These are phyloP conservation scores for Trypanosoma brucei DNA, from an alignment of 208 protist species.

Conservation along the genomic window DNA sequence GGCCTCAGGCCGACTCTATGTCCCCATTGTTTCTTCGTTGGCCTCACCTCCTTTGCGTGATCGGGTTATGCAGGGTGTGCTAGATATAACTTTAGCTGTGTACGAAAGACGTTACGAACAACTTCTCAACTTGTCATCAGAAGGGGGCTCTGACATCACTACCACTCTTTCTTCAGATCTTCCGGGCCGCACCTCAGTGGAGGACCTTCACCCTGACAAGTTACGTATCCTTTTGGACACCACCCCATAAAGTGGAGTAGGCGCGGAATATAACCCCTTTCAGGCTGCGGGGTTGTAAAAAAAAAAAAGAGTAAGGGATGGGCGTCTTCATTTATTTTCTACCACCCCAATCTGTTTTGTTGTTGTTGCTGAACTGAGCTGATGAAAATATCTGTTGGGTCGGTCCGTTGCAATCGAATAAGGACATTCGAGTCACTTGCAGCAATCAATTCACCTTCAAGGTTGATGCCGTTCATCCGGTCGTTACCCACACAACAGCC, in stretches of 20 bases:
- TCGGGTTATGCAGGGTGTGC: slow-evolving; percentile 25
- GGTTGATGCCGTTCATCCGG: no score
- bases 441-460: no score
- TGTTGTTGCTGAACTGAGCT: no score
- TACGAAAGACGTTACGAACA: slow-evolving; percentile 36
- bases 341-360: no score
- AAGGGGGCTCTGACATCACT: slow-evolving; percentile 13
- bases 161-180: slow-evolving; percentile 4
- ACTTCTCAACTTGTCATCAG: slow-evolving; percentile 19
- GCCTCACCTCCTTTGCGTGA: slow-evolving; percentile 20
- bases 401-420: no score
- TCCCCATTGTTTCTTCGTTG: slow-evolving; percentile 51
- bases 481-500: no score
- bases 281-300: no score
- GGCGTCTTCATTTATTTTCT: no score
- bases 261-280: no score
- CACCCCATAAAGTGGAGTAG: neutral
- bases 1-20: slow-evolving; percentile 35
- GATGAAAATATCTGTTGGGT: no score
- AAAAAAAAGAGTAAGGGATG: no score
- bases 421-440: no score
- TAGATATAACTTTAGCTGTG: slow-evolving; percentile 28
- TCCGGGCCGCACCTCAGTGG: slow-evolving; percentile 4
- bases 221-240: slow-evolving; percentile 35
- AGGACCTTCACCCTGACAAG: slow-evolving; percentile 51